A percentile compares a stretch with the other conserved stretches of the same genome.
These are phyloP conservation scores for Chaetomium globosum DNA, from an alignment of 2,329 filamentous ascomycete genomes.

Conservation along the genomic window DNA sequence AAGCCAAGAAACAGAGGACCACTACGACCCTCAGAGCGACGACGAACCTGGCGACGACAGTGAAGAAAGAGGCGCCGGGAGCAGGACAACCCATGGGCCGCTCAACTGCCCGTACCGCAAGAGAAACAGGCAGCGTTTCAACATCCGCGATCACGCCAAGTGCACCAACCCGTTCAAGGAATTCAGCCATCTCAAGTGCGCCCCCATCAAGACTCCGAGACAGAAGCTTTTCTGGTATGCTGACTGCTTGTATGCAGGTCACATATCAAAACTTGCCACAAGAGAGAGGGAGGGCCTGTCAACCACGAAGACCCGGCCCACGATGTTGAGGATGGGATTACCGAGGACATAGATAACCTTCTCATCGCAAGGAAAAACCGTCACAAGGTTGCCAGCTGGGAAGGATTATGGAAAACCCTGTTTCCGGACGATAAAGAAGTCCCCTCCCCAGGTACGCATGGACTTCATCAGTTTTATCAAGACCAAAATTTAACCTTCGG, in stretches of 20 bases:
- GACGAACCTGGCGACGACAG: not conserved
- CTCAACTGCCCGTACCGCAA: constrained; percentile 20
- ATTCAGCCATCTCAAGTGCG: constrained; percentile 12
- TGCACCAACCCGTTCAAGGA: constrained; percentile 10
- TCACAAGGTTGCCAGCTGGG: constrained; percentile 7
- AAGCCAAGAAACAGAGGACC: not conserved
- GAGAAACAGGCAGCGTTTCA: constrained; percentile 14
- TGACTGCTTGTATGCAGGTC: not conserved
- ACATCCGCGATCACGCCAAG: not conserved
- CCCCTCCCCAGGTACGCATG: constrained; percentile 7
- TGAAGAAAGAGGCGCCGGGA: not conserved
- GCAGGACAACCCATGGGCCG: not conserved
- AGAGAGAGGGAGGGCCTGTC: not conserved
- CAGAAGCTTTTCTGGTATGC: not conserved
- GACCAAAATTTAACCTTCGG: not conserved
- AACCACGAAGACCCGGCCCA: too few relatives aligned
- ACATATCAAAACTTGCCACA: not conserved
- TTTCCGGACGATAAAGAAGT: constrained; percentile 10
- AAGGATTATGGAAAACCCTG: constrained; percentile 2
- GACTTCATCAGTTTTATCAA: not conserved
- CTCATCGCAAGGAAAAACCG: not conserved
- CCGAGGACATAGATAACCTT: not conserved
- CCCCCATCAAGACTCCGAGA: not conserved
- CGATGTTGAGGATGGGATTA: constrained; percentile 13
- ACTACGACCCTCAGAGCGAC: not conserved